Conservation (phyloP, 345 rosid genomes). For the Physaria fendleri region DNA sequence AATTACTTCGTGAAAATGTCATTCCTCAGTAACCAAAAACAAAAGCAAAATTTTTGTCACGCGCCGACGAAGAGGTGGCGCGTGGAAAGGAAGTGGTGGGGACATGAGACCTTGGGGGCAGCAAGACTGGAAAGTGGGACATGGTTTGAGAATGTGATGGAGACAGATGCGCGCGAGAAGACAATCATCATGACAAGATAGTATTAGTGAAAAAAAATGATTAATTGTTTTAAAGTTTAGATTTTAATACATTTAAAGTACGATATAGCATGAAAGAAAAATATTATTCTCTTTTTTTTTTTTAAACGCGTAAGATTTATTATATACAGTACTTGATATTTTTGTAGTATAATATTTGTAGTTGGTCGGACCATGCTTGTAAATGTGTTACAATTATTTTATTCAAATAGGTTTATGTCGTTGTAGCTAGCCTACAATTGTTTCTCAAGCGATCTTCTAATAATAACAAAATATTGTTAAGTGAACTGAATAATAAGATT, state of each 20-base stretch:
- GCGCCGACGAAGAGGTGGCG: slow-evolving; percentile 21
- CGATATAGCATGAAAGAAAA: slow-evolving; percentile 5
- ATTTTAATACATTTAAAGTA: slow-evolving; percentile 19
- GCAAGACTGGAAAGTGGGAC: slow-evolving; percentile 26
- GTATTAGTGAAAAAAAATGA: slow-evolving; percentile 23
- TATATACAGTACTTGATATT: slow-evolving; percentile 2
- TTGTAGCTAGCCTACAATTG: neutral
- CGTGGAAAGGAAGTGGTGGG: slow-evolving; percentile 24
- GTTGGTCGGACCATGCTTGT: slow-evolving; percentile 17
- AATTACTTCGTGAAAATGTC: slow-evolving; percentile 2
- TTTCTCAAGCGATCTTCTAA: neutral
- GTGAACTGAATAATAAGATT: slow-evolving; percentile 17
- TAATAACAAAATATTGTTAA: slow-evolving; percentile 1
- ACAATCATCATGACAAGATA: slow-evolving; percentile 26
- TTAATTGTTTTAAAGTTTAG: neutral
- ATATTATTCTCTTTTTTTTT: neutral
- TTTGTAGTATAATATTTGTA: no score
- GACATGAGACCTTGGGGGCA: slow-evolving; percentile 28
- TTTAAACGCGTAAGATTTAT: neutral
- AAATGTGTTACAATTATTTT: neutral
- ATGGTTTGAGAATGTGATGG: slow-evolving; percentile 17
- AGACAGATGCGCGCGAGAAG: slow-evolving; percentile 30
- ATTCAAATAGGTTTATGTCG: neutral
- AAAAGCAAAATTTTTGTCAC: neutral
- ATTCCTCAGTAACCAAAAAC: neutral